Base-by-base conservation (phyloP, 2,329 filamentous ascomycete genomes). In the Clonostachys sp. region DNA sequence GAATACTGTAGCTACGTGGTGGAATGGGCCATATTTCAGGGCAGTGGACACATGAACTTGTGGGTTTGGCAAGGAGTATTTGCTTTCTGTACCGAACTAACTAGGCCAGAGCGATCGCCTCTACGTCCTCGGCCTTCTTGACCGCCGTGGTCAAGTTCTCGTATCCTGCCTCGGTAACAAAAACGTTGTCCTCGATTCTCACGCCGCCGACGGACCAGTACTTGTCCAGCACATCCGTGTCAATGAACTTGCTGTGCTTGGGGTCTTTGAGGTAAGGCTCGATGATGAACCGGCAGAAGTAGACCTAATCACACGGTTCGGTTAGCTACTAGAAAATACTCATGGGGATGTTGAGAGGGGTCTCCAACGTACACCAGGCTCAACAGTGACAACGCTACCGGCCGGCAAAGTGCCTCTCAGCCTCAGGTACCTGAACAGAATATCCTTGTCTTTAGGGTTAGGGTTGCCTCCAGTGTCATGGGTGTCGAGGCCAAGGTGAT, bases 401-500 rank as follows among this genome's bases (percentile, higher is more conserved):
- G 83, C 85, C 0, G 90, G 89, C 43, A 96, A 66, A 18, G 70
- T 77, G 12, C 88, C 86, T 46, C 94, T 75, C 38, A 95, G 84
- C 41, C 94, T 78, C 50, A 99, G 72, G 61, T 96, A 97, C 46
- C 83, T 78, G 70, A 96, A 97, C 77, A 96, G 82, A 35, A 80
- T 73, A 63, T 99, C 91, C 50, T 78, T 72, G 61, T 99, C 94
- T 9, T 74, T 74, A 57, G 88, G 89, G 65, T 91, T 86, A 35
- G 87, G 75, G 62, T 90, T 84, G 18, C 88, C 89, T 51, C 87
- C 87, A 0, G 84, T 87, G 60, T 96, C 91, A 64, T 96, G 91
- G 3, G 91, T 95, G 63, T 96, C 91, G 78, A 96, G 86, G 52
- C 91, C 91, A 10, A 96, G 73, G 63, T 95, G 92, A 66, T 96